A percentile compares a stretch with the other conserved stretches of the same genome.
phyloP scores from a whole-genome alignment of 257 asterid species.

The Nicotiana obtusifolia region DNA sequence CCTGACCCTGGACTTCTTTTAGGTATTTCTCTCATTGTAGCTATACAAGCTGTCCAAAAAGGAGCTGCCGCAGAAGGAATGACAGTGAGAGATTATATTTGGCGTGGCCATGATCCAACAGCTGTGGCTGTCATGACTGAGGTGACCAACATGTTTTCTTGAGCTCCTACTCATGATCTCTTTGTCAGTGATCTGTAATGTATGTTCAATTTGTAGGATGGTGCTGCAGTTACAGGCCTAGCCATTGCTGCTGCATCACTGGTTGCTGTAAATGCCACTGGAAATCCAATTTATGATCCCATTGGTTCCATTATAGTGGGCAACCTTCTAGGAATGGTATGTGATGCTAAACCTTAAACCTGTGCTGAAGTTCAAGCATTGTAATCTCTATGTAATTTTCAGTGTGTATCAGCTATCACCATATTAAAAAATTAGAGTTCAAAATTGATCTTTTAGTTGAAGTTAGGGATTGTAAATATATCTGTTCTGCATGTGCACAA shows the following conservation, averaged over 20 bases:
- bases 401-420: not conserved
- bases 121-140: conserved; percentile 99
- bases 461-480: not conserved
- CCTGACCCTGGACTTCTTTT: conserved; percentile 4
- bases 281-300: conserved; percentile 93
- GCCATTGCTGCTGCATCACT: conserved; percentile 89
- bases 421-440: not conserved
- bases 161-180: conserved; percentile 5
- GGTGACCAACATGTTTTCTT: conserved; percentile 42
- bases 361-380: not conserved
- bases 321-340: conserved; percentile 95
- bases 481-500: not conserved
- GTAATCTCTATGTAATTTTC: not conserved
- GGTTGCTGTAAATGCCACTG: conserved; percentile 89
- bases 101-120: conserved; percentile 99
- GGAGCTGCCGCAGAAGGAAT: conserved; percentile 99
- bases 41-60: conserved; percentile 84
- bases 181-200: conserved; percentile 9
- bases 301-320: conserved; percentile 93
- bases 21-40: conserved; percentile 96
- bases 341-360: conserved; percentile 19
- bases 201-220: conserved; percentile 58
- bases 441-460: not conserved
- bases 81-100: conserved; percentile 86
- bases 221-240: conserved; percentile 99